Conservation (phyloP, 495 filamentous ascomycete species). For the Xylaria flabelliformis region DNA sequence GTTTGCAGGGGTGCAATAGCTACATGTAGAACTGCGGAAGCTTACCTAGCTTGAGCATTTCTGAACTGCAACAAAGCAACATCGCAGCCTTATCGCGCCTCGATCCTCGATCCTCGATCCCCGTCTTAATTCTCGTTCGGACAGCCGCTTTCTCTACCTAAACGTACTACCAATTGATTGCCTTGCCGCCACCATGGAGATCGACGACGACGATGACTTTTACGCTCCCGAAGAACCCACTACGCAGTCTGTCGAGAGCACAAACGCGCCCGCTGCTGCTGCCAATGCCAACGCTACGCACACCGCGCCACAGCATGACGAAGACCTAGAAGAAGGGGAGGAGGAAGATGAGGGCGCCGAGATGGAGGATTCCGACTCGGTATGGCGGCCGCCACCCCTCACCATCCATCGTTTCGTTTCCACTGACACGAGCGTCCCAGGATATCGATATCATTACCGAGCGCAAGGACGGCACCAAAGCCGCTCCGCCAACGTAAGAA, state of each 20-base stretch:
- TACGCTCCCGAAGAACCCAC: conserved; percentile 62
- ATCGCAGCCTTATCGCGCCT: not conserved
- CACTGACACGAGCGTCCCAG: conserved; percentile 50
- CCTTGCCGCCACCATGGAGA: conserved; percentile 58
- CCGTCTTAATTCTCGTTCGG: not conserved
- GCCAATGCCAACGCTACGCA: conserved; percentile 23
- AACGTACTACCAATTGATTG: not conserved
- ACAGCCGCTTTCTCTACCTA: not conserved
- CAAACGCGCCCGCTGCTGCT: conserved; percentile 13
- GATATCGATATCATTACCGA: conserved; percentile 97
- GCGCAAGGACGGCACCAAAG: conserved; percentile 74
- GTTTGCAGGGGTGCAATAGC: not conserved
- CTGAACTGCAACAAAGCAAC: not conserved
- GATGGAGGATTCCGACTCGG: conserved; percentile 73
- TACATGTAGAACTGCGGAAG: not conserved
- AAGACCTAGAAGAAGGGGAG: conserved; percentile 64
- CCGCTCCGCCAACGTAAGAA: conserved; percentile 70
- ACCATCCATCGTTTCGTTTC: conserved; percentile 14
- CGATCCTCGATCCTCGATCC: not conserved
- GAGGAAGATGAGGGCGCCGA: conserved; percentile 74
- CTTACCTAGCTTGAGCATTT: not conserved
- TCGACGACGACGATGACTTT: conserved; percentile 74
- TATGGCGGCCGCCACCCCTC: conserved; percentile 24
- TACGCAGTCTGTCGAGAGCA: conserved; percentile 33
- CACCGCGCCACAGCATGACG: conserved; percentile 37